Conservation (phyloP, 2,329 filamentous ascomycete genomes). For the Sporothrix globosa region DNA sequence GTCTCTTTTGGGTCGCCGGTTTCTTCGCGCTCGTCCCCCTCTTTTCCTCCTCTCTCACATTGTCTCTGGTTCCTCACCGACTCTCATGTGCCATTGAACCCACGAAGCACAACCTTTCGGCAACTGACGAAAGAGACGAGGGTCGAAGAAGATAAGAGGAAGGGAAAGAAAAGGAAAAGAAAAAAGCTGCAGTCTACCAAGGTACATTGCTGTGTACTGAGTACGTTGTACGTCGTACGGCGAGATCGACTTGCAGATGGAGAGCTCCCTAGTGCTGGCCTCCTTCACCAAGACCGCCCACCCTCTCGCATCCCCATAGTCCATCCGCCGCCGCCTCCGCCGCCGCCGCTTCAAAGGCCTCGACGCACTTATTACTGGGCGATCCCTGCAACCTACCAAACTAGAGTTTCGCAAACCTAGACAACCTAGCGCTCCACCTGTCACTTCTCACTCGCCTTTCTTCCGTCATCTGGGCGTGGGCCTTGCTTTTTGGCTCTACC, state of each 20-base stretch:
- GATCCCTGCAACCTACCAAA: slow-evolving; percentile 23
- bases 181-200: too few species aligned
- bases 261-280: neutral
- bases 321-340: slow-evolving; percentile 17
- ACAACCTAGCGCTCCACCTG: slow-evolving; percentile 19
- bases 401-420: neutral
- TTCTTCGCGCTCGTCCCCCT: neutral
- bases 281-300: neutral
- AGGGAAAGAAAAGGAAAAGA: neutral
- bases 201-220: neutral
- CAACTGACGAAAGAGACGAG: neutral
- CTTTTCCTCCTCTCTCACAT: neutral
- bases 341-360: slow-evolving; percentile 24
- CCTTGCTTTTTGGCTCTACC: slow-evolving; percentile 7
- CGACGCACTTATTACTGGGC: slow-evolving; percentile 14
- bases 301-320: slow-evolving; percentile 7
- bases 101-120: slow-evolving; percentile 21
- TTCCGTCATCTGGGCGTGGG: slow-evolving; percentile 20
- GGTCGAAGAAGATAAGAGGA: neutral
- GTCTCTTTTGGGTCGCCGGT: neutral
- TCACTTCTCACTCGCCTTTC: slow-evolving; percentile 18
- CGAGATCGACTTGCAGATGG: slow-evolving; percentile 5
- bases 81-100: slow-evolving; percentile 25
- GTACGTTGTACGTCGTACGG: neutral
- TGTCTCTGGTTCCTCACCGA: slow-evolving; percentile 24